phyloP scores from a whole-genome alignment of 352 stramenopile species.

The Phytophthora aleatoria region DNA sequence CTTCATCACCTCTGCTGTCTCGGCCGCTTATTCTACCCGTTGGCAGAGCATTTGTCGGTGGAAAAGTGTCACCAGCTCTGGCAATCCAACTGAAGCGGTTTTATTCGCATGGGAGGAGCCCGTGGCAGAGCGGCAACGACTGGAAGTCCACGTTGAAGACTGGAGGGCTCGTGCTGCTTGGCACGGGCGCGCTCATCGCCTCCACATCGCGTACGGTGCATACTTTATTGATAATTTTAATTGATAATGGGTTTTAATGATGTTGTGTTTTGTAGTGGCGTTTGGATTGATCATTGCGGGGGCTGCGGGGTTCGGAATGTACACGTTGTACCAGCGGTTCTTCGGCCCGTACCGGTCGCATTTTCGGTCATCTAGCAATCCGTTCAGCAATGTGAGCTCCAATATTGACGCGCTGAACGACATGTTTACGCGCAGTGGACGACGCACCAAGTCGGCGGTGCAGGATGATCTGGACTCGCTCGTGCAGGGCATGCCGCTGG shows the following conservation, averaged over 20 bases:
- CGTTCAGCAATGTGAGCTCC: constrained; percentile 49
- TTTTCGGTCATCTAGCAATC: constrained; percentile 28
- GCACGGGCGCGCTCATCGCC: constrained; percentile 58
- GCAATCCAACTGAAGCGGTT: constrained; percentile 30
- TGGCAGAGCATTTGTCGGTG: not conserved
- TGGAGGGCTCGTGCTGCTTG: constrained; percentile 62
- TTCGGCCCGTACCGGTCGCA: constrained; percentile 52
- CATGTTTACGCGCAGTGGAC: constrained; percentile 45
- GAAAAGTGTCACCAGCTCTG: constrained; percentile 2
- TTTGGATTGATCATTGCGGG: constrained; percentile 74
- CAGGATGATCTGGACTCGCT: constrained; percentile 58
- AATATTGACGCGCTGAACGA: constrained; percentile 56
- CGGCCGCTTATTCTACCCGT: constrained; percentile 14
- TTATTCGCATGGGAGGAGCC: constrained; percentile 42
- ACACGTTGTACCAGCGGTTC: constrained; percentile 71
- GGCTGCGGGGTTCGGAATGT: constrained; percentile 72
- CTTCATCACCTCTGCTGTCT: constrained; percentile 5
- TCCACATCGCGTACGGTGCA: constrained; percentile 62
- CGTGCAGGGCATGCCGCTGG: constrained; percentile 58
- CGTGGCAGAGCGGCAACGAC: constrained; percentile 47
- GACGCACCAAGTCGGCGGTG: constrained; percentile 17
- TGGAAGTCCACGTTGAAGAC: constrained; percentile 66
- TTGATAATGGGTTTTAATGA: constrained; percentile 5
- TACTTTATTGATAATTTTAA: no score
- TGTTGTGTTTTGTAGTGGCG: constrained; percentile 45